Base-by-base conservation (phyloP, 768 basidiomycete genomes). In the Lentinula aciculospora region DNA sequence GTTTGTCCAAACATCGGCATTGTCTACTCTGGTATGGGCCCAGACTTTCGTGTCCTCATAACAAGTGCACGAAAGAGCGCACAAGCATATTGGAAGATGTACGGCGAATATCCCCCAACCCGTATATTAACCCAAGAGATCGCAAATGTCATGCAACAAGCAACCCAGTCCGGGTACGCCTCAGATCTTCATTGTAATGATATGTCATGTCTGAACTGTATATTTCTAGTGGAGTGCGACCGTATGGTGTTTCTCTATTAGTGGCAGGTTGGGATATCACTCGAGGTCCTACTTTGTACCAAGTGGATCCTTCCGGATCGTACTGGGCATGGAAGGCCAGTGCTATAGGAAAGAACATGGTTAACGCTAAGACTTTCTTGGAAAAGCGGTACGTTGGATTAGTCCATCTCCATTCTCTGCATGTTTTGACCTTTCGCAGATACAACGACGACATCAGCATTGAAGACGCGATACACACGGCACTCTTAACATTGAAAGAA, bases 311-410 rank as follows among this genome's bases (percentile, higher is more conserved):
- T 39, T 97, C 94, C 36, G 97, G 97, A 56, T 94, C 93, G 31
- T 99, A 92, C 76, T 99, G 97, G 97, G 96, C 97, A 29, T 99
- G 97, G 97, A 99, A 99, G 71, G 97, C 97, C 7, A 96, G 94
- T 69, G 97, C 97, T 10, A 99, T 98, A 65, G 97, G 97, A 39
- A 99, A 99, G 78, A 98, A 98, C 74, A 98, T 98, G 94, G 86
- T 94, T 46, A 99, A 99, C 66, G 97, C 95, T 34, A 99, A 99
- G 75, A 99, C 97, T 7, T 99, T 99, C 75, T 73, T 99, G 63
- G 97, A 99, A 74, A 99, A 99, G 74, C 86, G 97, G 93, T 94
- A 64, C 65, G 60, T 46, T 54, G 49, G 53, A 61, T 64, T 55
- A 49, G 58, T 58, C n/a, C 27, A 25, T 57, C 45, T 31, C 32